These are phyloP conservation scores for Emericellopsis terricola DNA, from an alignment of 495 filamentous ascomycete genomes.

Conservation along the genomic window DNA sequence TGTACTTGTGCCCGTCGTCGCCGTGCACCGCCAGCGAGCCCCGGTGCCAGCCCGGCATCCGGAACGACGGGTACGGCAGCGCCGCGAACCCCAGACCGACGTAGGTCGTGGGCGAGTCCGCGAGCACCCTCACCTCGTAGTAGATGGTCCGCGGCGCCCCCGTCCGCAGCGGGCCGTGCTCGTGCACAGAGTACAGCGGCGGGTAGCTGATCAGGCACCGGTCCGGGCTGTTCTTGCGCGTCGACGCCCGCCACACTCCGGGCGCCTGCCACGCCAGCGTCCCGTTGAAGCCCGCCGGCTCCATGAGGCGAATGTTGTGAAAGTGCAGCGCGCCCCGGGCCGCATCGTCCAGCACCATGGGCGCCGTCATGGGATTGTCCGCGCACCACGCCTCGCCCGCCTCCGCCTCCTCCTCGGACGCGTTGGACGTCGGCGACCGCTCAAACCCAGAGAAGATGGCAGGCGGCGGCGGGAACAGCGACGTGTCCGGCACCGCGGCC, in stretches of 20 bases:
- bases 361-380: constrained; percentile 40
- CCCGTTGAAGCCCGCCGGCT: constrained; percentile 15
- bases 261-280: constrained; percentile 11
- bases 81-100: constrained; percentile 65
- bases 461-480: constrained; percentile 70
- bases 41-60: constrained; percentile 82
- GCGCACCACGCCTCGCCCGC: constrained; percentile 56
- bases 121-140: constrained; percentile 51
- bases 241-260: constrained; percentile 26
- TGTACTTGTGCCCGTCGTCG: constrained; percentile 74
- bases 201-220: constrained; percentile 44
- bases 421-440: constrained; percentile 54
- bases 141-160: constrained; percentile 45
- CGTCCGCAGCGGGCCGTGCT: constrained; percentile 47
- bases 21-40: constrained; percentile 74
- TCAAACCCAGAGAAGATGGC: constrained; percentile 41
- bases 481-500: constrained; percentile 56
- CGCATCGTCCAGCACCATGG: constrained; percentile 31
- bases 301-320: constrained; percentile 18
- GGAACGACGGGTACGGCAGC: constrained; percentile 71
- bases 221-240: constrained; percentile 20
- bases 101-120: constrained; percentile 27
- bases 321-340: constrained; percentile 10
- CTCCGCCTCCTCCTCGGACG: constrained; percentile 46
- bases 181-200: constrained; percentile 54